Conservation (phyloP, 371 early-diverging fungal genomes). For the Mortierella sp. region DNA sequence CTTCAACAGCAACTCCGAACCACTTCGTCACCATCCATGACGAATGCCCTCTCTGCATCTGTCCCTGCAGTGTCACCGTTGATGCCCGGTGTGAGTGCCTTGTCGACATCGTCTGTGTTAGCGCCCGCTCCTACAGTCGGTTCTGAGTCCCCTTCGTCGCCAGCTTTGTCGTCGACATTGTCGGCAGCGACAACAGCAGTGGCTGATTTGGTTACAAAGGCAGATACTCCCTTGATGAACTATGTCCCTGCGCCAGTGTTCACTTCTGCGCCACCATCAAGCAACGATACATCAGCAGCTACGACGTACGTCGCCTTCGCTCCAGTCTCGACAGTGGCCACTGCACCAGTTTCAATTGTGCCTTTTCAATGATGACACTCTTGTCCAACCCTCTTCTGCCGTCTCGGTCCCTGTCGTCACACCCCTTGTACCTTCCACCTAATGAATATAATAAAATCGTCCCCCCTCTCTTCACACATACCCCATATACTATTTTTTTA, state of each 20-base stretch:
- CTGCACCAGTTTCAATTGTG: not conserved
- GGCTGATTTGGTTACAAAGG: not conserved
- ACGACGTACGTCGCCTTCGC: not conserved
- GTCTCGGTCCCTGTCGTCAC: not conserved
- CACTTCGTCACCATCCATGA: not conserved
- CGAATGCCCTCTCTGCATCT: not conserved
- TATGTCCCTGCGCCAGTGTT: conserved; percentile 5
- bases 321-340: not conserved
- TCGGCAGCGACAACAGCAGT: not conserved
- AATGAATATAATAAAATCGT: too few relatives aligned
- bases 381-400: not conserved
- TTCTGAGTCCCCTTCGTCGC: not conserved
- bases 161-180: not conserved
- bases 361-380: not conserved
- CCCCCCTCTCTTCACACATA: too few relatives aligned
- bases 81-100: not conserved
- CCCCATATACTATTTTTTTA: too few relatives aligned
- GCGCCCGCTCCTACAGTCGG: not conserved
- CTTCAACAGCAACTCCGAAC: not conserved
- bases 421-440: not conserved
- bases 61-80: not conserved
- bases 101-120: not conserved
- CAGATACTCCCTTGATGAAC: not conserved
- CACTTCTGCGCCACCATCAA: not conserved
- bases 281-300: not conserved